A percentile compares a stretch with the other conserved stretches of the same genome.
Conservation (phyloP, 306 rosid genomes). For the Vigna unguiculata region DNA sequence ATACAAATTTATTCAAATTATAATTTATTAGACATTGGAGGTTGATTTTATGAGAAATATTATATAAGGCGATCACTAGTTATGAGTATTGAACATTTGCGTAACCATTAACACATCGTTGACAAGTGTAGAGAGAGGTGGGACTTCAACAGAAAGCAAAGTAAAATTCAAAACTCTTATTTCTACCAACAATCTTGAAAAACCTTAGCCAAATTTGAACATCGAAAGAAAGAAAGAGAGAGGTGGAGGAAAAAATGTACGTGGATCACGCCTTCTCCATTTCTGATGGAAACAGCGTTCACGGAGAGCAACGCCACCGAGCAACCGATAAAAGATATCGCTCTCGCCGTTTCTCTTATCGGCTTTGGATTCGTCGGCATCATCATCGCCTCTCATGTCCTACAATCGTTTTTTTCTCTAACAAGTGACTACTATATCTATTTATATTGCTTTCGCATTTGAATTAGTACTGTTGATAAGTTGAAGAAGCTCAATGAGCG, state of each 20-base stretch:
- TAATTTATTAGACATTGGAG: too few relatives aligned
- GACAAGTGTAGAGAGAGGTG: not conserved
- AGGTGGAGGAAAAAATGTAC: constrained; percentile 66
- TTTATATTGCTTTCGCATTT: too few relatives aligned
- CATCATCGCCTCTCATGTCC: constrained; percentile 77
- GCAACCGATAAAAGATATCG: constrained; percentile 96
- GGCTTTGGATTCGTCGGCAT: constrained; percentile 82
- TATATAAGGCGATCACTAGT: too few relatives aligned
- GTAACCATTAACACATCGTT: too few relatives aligned
- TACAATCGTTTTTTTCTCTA: constrained; percentile 46
- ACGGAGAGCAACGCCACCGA: constrained; percentile 68
- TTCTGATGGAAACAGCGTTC: constrained; percentile 80
- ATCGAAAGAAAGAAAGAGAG: not conserved
- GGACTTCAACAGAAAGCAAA: not conserved
- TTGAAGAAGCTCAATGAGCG: constrained; percentile 90
- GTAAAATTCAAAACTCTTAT: not conserved
- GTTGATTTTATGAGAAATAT: too few relatives aligned
- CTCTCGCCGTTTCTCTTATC: constrained; percentile 87
- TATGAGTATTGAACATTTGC: too few relatives aligned
- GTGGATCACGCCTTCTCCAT: constrained; percentile 97
- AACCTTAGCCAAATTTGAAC: constrained; percentile 38
- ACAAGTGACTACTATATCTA: too few relatives aligned
- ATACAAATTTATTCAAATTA: too few relatives aligned
- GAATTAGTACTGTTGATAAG: constrained; percentile 70
- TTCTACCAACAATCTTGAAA: not conserved